Evolutionary conservation across 306 rosid species (phyloP), one percentile per base, ranked within the genome.

Genomic region (Gynostemma pentaphyllum): DNA sequence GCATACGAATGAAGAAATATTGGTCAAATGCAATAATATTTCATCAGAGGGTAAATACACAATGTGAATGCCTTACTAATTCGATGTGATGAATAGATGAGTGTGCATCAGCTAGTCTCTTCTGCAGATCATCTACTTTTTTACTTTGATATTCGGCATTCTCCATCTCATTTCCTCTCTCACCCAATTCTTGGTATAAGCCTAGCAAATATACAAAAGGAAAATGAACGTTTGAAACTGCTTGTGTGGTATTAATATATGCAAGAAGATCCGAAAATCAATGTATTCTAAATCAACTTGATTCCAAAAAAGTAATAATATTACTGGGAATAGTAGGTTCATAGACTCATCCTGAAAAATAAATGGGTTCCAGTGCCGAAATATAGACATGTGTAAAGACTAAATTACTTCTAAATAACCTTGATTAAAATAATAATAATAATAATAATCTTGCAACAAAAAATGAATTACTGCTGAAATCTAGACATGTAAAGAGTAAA

Each of bases 141-240:
- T 81, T 86, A 15, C 76, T 71, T 55, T 88, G 94, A 78, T 76
- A 92, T 53, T 92, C 98, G 1, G 34, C 64, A 74, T 92, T 92
- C 75, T 92, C 96, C 96, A 88, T 80, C 82, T 88, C 94, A 66
- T 80, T 88, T 54, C 98, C 98, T 69, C 72, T 79, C 67, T 92
- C 98, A 64, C 95, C 95, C 48, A 92, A 74, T 71, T 92, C 96
- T 75, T 79, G 80, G 82, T 88, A 92, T 55, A 88, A 82, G 36
- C 76, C 98, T 92, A 80, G 6, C 29, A 49, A 29, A 48, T 45
- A 0, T 0, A 9, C 1, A 9, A 48, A 48, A 22, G 23, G 3
- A 48, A 1, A 48, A n/a, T 34, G 39, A n/a, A n/a, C n/a, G n/a
- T n/a, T n/a, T n/a, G n/a, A n/a, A n/a, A n/a, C n/a, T n/a, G n/a